These are phyloP conservation scores for Globisporangium nagaii DNA, from an alignment of 352 stramenopile genomes.

Conservation along the genomic window DNA sequence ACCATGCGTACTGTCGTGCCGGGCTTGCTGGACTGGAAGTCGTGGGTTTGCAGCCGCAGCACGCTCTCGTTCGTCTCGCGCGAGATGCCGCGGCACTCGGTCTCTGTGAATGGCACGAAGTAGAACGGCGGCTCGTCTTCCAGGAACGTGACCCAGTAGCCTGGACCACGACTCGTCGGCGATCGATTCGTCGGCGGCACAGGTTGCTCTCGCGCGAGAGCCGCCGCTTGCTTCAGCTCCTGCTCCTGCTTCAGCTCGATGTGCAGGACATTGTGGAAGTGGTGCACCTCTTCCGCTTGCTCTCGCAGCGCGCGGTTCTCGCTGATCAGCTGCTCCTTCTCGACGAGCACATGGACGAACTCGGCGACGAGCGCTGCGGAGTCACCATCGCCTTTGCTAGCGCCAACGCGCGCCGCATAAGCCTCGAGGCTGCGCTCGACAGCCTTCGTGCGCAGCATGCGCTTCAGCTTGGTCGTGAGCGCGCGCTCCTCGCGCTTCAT, in stretches of 20 bases:
- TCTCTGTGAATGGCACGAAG: conserved; percentile 5
- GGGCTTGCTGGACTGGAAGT: not conserved
- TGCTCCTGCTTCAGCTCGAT: not conserved
- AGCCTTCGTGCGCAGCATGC: not conserved
- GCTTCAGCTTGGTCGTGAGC: not conserved
- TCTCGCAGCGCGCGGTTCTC: not conserved
- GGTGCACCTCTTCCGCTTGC: not conserved
- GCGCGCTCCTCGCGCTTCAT: conserved; percentile 3
- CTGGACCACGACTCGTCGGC: not conserved
- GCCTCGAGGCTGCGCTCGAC: no score
- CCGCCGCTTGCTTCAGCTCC: not conserved
- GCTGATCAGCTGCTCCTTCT: conserved; percentile 1
- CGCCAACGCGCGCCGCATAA: not conserved
- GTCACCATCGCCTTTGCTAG: not conserved
- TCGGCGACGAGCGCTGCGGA: not conserved
- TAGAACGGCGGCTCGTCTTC: not conserved
- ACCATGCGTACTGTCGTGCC: not conserved
- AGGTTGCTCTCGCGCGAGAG: no score
- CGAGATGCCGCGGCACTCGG: not conserved
- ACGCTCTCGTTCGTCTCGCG: not conserved
- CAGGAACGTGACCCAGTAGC: conserved; percentile 5
- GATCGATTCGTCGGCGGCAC: no score
- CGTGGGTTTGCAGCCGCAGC: not conserved
- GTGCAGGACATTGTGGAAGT: not conserved
- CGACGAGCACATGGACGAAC: not conserved